Evolutionary conservation across 2,329 filamentous ascomycete genomes (phyloP).

Genomic region (Fusarium phyllophilum): DNA sequence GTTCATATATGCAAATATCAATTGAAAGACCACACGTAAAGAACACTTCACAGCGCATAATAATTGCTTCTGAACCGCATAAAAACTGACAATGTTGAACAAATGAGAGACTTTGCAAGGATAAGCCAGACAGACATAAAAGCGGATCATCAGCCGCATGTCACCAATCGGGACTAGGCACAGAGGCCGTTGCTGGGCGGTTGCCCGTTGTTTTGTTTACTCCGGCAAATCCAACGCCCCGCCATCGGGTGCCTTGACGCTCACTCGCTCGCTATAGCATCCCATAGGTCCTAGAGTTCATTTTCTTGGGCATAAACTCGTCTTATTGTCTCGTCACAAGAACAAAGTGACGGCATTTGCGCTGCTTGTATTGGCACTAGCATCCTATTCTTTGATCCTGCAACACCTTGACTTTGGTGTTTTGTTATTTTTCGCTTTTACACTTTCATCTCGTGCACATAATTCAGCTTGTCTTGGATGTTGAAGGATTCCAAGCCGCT

Average conservation of each 20-base stretch:
- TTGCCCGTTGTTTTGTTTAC: conserved; percentile 51
- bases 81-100: conserved; percentile 17
- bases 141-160: conserved; percentile 7
- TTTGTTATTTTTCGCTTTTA: conserved; percentile 11
- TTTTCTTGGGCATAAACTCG: conserved; percentile 39
- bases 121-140: conserved; percentile 26
- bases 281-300: background rate
- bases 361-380: conserved; percentile 6
- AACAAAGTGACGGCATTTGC: conserved; percentile 37
- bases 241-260: conserved; percentile 26
- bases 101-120: conserved; percentile 33
- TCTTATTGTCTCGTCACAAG: conserved; percentile 23
- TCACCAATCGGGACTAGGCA: conserved; percentile 40
- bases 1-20: background rate
- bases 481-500: conserved; percentile 23
- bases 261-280: conserved; percentile 28
- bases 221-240: conserved; percentile 39
- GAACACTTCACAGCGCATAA: conserved; percentile 13
- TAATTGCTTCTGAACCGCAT: conserved; percentile 9
- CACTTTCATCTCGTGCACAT: background rate
- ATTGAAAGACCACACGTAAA: background rate
- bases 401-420: conserved; percentile 20
- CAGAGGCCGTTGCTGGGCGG: conserved; percentile 46
- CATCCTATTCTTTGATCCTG: conserved; percentile 29
- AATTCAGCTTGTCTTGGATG: conserved; percentile 40